Evolutionary conservation across 148 eudicot genomes (phyloP).

Genomic region (Diospyros lotus): DNA sequence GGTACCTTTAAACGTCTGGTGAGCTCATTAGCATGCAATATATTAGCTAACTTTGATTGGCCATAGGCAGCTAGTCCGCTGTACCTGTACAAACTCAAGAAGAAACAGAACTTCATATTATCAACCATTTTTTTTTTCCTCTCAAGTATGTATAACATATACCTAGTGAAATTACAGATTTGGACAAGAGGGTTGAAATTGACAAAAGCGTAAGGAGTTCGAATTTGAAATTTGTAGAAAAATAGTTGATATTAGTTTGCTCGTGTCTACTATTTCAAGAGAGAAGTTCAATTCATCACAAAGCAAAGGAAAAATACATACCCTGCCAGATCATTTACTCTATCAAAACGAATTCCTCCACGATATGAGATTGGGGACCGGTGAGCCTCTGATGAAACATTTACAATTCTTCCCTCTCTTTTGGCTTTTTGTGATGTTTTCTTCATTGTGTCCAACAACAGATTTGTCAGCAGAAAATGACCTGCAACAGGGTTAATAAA

Average conservation of each 20-base stretch:
- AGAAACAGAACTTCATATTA: no score
- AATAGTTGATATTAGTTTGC: background rate
- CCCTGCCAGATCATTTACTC: constrained; percentile 50
- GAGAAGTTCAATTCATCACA: background rate
- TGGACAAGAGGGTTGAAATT: background rate
- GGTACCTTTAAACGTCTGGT: constrained; percentile 9
- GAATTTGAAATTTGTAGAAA: background rate
- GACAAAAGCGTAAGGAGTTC: background rate
- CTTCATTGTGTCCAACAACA: constrained; percentile 61
- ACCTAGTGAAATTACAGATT: background rate
- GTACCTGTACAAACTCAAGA: background rate
- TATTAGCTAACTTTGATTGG: constrained; percentile 12
- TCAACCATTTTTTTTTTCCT: background rate
- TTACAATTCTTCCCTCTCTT: constrained; percentile 63
- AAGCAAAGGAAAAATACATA: constrained; percentile 17
- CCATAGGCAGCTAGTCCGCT: background rate
- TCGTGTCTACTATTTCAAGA: background rate
- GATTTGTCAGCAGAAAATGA: constrained; percentile 55
- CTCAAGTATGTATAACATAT: background rate
- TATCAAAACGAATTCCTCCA: constrained; percentile 64
- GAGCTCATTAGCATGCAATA: constrained; percentile 13
- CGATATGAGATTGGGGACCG: constrained; percentile 32
- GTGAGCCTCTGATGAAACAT: constrained; percentile 54
- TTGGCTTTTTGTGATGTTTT: constrained; percentile 35
- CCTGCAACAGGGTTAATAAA: constrained; percentile 25